Evolutionary conservation across 2,329 filamentous ascomycete genomes (phyloP), one percentile per base, ranked within the genome.

Genomic region (Trichophyton mentagrophytes): DNA sequence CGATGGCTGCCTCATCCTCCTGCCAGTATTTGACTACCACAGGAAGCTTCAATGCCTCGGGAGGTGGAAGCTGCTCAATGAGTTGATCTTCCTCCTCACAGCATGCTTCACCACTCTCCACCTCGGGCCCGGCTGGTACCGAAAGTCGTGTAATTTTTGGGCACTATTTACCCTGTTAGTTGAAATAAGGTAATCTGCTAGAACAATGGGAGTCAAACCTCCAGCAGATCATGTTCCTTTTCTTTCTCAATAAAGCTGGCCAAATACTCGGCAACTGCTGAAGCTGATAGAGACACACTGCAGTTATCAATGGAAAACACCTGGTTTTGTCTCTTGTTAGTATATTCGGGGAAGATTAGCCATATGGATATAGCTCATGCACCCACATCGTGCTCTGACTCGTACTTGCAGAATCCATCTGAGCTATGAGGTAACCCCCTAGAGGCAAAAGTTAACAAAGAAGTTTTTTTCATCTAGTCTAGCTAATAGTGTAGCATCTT

Each of bases 151-250:
- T 64, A n/a, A 71, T 62, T 30, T 68, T 68, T 3, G 69, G 68
- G 57, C 67, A 66, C 70, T 70, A 58, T 15, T 4, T n/a, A 40
- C 5, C 2, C 22, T 2, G 11, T 38, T 38, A n/a, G 11, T 13
- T 42, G n/a, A 49, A 27, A 27, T 38, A 17, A 49, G 36, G 9
- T 22, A 42, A 7, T 30, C 2, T 30, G 56, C 33, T 7, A n/a
- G 15, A 42, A 17, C 13, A 13, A 33, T 6, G 1, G 20, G n/a
- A 27, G 36, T 33, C 69, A 42, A 64, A 72, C 70, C 63, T 72
- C 70, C n/a, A 72, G 59, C 9, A 71, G 57, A 51, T 72, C 68
- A 60, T 71, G 71, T 49, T 66, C 64, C 38, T 65, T 68, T 46
- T 72, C 67, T 4, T 65, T 64, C 4, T 71, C 69, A 36, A 72